Conservation (phyloP, 1,139 yeast genomes). For the Waltiozyma sp. region DNA sequence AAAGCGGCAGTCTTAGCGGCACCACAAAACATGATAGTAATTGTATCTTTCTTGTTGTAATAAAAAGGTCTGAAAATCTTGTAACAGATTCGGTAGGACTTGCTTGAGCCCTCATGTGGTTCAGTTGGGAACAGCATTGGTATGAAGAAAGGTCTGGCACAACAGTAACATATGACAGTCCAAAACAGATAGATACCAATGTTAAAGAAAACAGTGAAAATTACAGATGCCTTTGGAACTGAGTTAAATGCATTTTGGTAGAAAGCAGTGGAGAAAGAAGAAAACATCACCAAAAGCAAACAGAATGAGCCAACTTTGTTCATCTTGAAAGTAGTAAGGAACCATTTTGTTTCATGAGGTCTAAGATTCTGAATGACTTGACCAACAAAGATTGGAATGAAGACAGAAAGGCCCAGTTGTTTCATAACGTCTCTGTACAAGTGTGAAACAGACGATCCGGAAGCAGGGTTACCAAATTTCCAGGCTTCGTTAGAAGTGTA, state of each 20-base stretch:
- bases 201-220: slow-evolving; percentile 72
- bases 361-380: slow-evolving; percentile 64
- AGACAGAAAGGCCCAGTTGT: slow-evolving; percentile 74
- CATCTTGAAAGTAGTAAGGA: slow-evolving; percentile 45
- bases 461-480: slow-evolving; percentile 76
- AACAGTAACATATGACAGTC: slow-evolving; percentile 46
- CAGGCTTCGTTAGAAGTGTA: slow-evolving; percentile 44
- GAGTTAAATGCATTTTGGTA: slow-evolving; percentile 66
- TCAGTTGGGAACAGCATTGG: slow-evolving; percentile 29
- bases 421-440: slow-evolving; percentile 72
- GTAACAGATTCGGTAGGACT: slow-evolving; percentile 28
- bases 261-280: slow-evolving; percentile 83
- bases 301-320: slow-evolving; percentile 69
- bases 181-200: slow-evolving; percentile 67
- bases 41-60: slow-evolving; percentile 60
- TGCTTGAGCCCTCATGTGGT: slow-evolving; percentile 36
- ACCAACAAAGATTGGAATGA: slow-evolving; percentile 81
- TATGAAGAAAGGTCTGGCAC: slow-evolving; percentile 54
- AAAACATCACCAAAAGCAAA: slow-evolving; percentile 70
- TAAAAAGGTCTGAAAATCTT: slow-evolving; percentile 52
- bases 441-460: slow-evolving; percentile 38
- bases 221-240: slow-evolving; percentile 57
- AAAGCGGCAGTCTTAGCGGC: slow-evolving; percentile 90
- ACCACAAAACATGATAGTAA: slow-evolving; percentile 75
- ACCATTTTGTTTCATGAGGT: slow-evolving; percentile 55